Conservation (phyloP, 2,329 filamentous ascomycete genomes). For the Penicillium sp. region DNA sequence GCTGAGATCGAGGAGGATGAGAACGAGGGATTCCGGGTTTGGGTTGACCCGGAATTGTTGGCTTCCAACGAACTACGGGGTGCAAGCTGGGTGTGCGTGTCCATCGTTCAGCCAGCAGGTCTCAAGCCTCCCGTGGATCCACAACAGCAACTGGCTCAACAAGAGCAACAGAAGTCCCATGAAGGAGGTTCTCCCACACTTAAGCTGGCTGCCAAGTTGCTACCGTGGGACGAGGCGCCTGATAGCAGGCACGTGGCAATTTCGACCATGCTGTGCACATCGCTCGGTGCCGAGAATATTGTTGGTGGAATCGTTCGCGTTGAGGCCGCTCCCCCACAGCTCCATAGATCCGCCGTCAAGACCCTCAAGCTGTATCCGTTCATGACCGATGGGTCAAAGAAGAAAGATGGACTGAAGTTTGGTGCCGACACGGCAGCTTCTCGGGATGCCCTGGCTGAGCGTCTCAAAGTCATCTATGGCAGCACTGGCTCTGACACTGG, state of each 20-base stretch:
- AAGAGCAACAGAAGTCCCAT: constrained; percentile 55
- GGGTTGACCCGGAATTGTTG: constrained; percentile 80
- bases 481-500: constrained; percentile 58
- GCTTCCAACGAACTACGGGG: constrained; percentile 72
- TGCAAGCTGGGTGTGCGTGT: constrained; percentile 75
- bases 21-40: constrained; percentile 68
- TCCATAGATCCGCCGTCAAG: constrained; percentile 67
- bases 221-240: constrained; percentile 82
- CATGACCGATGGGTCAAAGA: constrained; percentile 56
- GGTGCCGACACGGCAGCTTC: constrained; percentile 85
- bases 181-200: constrained; percentile 60
- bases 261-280: constrained; percentile 73
- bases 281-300: constrained; percentile 70
- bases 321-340: constrained; percentile 74
- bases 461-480: constrained; percentile 72
- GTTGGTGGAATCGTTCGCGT: constrained; percentile 87
- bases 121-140: constrained; percentile 71
- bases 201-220: constrained; percentile 74
- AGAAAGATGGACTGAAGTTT: constrained; percentile 72
- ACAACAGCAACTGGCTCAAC: constrained; percentile 67
- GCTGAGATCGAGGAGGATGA: constrained; percentile 60
- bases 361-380: constrained; percentile 83
- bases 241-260: constrained; percentile 78
- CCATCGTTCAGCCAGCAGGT: constrained; percentile 80
- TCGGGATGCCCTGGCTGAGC: constrained; percentile 71